A percentile compares a stretch with the other conserved stretches of the same genome.
Evolutionary conservation across 1,284 basidiomycete species (phyloP).

Genomic region (Apiotrichum laibachii): DNA sequence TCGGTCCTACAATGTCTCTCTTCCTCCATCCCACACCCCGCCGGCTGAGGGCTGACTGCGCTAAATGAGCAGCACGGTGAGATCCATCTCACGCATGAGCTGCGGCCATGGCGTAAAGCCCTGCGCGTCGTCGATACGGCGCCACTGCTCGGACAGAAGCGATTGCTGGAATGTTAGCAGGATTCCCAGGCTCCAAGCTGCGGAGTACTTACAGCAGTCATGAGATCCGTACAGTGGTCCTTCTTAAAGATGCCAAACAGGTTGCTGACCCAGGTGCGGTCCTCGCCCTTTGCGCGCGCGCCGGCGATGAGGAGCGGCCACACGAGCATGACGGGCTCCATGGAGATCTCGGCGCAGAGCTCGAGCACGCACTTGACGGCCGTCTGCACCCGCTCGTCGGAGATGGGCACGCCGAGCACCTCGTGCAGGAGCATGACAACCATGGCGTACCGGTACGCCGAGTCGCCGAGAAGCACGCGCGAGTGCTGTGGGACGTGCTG

Average conservation of each 20-base stretch:
- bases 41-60: too few species aligned
- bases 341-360: slow-evolving; percentile 25
- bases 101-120: slow-evolving; percentile 14
- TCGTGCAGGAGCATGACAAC: slow-evolving; percentile 18
- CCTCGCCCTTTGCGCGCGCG: slow-evolving; percentile 4
- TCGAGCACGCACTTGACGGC: slow-evolving; percentile 23
- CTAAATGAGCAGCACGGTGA: slow-evolving; percentile 10
- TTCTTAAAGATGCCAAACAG: slow-evolving; percentile 15
- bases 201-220: slow-evolving; percentile 20
- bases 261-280: slow-evolving; percentile 15
- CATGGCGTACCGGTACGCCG: slow-evolving; percentile 23
- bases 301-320: slow-evolving; percentile 28
- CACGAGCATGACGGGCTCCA: slow-evolving; percentile 23
- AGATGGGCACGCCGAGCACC: slow-evolving; percentile 6
- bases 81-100: slow-evolving; percentile 17
- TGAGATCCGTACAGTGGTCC: slow-evolving; percentile 21
- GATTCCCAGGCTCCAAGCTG: background rate
- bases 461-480: slow-evolving; percentile 22
- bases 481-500: slow-evolving; percentile 7
- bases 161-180: slow-evolving; percentile 6
- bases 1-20: too few species aligned
- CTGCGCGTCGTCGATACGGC: slow-evolving; percentile 11
- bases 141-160: slow-evolving; percentile 19
- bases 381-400: slow-evolving; percentile 9
- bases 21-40: too few species aligned